A percentile compares a stretch with the other conserved stretches of the same genome.
These are phyloP conservation scores for Syzygium grande DNA, from an alignment of 345 rosid genomes.

Conservation along the genomic window DNA sequence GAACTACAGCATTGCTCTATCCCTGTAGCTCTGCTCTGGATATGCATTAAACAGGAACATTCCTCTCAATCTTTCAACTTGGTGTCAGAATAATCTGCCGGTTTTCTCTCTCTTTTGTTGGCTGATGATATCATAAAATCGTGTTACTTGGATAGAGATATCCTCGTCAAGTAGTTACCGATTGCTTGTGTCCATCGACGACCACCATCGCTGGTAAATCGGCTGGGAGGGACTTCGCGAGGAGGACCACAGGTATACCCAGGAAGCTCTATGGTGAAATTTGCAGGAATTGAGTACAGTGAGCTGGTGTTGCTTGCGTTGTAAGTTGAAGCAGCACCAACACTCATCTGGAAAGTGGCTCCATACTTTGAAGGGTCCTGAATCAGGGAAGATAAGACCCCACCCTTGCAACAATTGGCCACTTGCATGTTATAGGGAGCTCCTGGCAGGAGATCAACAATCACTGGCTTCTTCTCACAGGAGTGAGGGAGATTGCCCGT, in stretches of 20 bases:
- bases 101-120: background rate
- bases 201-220: constrained; percentile 33
- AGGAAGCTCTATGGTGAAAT: constrained; percentile 49
- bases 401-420: constrained; percentile 74
- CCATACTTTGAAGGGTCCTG: constrained; percentile 40
- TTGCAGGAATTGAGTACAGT: constrained; percentile 35
- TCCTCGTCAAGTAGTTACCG: constrained; percentile 17
- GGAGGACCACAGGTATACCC: constrained; percentile 62
- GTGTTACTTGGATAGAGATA: background rate
- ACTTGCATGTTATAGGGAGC: constrained; percentile 41
- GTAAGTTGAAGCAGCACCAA: constrained; percentile 8
- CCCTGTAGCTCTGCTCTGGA: background rate
- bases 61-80: background rate
- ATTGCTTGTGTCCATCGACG: constrained; percentile 80
- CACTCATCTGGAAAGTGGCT: constrained; percentile 41
- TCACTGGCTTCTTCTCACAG: constrained; percentile 50
- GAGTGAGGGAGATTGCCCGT: constrained; percentile 49
- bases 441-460: constrained; percentile 73
- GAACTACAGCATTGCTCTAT: background rate
- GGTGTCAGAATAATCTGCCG: background rate
- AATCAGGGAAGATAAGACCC: constrained; percentile 48
- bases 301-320: background rate
- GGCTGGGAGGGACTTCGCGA: constrained; percentile 32
- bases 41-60: background rate
- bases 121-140: background rate